These are phyloP conservation scores for Ramalina peruviana DNA, from an alignment of 495 filamentous ascomycete genomes.

Conservation along the genomic window DNA sequence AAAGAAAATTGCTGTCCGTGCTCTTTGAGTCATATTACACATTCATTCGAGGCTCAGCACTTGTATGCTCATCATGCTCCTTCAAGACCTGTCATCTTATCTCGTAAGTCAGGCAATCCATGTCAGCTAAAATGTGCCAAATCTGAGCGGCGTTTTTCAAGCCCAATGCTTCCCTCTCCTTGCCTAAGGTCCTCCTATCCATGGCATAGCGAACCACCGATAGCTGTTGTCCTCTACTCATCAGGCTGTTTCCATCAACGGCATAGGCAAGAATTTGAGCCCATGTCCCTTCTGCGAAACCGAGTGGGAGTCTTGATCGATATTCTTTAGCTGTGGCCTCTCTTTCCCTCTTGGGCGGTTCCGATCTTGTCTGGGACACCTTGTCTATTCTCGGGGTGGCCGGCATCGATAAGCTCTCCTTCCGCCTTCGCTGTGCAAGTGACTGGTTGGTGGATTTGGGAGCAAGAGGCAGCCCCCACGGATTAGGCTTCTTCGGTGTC, in stretches of 20 bases:
- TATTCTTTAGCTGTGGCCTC: not conserved
- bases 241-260: slow-evolving; percentile 20
- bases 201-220: slow-evolving; percentile 18
- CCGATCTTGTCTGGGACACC: not conserved
- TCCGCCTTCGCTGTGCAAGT: slow-evolving; percentile 14
- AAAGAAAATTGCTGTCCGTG: too few species aligned
- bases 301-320: slow-evolving; percentile 9
- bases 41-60: too few species aligned
- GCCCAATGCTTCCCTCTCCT: slow-evolving; percentile 18
- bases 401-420: slow-evolving; percentile 3
- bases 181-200: slow-evolving; percentile 16
- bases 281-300: slow-evolving; percentile 22
- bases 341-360: not conserved
- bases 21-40: too few species aligned
- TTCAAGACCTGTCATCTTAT: slow-evolving; percentile 4
- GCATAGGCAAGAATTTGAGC: slow-evolving; percentile 22
- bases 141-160: slow-evolving; percentile 20
- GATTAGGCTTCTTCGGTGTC: not conserved
- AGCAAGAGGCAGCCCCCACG: slow-evolving; percentile 4
- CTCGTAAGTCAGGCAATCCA: slow-evolving; percentile 23
- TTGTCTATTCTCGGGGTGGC: not conserved
- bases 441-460: slow-evolving; percentile 7
- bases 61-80: too few species aligned
- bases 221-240: slow-evolving; percentile 23
- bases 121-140: slow-evolving; percentile 24